A percentile compares a stretch with the other conserved stretches of the same genome.
Conservation (phyloP, 2,329 filamentous ascomycete genomes). For the Pseudofabraea citricarpa region DNA sequence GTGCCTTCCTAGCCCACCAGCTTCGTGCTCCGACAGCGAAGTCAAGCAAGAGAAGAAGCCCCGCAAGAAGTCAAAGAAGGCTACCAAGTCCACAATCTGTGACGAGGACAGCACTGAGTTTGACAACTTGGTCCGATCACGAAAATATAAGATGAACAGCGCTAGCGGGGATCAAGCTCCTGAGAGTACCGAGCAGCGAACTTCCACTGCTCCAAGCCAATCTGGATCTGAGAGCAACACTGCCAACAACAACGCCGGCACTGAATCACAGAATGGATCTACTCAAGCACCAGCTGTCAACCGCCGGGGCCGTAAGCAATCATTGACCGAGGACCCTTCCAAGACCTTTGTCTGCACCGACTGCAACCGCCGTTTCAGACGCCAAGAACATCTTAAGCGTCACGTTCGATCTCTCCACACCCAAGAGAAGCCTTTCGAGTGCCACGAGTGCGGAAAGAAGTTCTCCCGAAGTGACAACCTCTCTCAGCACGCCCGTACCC, state of each 20-base stretch:
- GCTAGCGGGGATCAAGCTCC: constrained; percentile 22
- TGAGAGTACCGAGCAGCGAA: constrained; percentile 21
- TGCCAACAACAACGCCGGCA: constrained; percentile 33
- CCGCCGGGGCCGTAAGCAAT: constrained; percentile 96
- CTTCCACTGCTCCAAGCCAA: constrained; percentile 33
- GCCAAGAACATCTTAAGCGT: constrained; percentile 97
- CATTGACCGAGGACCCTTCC: constrained; percentile 91
- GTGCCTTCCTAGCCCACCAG: constrained; percentile 58
- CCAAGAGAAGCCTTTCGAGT: constrained; percentile 97
- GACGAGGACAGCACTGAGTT: constrained; percentile 29
- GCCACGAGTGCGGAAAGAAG: constrained; percentile 97
- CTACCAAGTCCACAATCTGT: constrained; percentile 32
- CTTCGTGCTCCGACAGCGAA: constrained; percentile 45
- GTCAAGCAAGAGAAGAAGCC: constrained; percentile 49
- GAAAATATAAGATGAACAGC: constrained; percentile 29
- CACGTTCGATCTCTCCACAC: constrained; percentile 98
- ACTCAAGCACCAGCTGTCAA: constrained; percentile 57
- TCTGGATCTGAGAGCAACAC: constrained; percentile 36
- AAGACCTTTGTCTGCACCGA: constrained; percentile 98
- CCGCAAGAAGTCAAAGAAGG: constrained; percentile 50
- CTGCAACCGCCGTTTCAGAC: constrained; percentile 94
- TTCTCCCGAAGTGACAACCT: constrained; percentile 98
- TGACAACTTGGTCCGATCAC: constrained; percentile 27
- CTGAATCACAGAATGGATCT: constrained; percentile 31
- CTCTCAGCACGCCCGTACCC: constrained; percentile 90